These are phyloP conservation scores for Moelleriella libera DNA, from an alignment of 2,329 filamentous ascomycete genomes.

Conservation along the genomic window DNA sequence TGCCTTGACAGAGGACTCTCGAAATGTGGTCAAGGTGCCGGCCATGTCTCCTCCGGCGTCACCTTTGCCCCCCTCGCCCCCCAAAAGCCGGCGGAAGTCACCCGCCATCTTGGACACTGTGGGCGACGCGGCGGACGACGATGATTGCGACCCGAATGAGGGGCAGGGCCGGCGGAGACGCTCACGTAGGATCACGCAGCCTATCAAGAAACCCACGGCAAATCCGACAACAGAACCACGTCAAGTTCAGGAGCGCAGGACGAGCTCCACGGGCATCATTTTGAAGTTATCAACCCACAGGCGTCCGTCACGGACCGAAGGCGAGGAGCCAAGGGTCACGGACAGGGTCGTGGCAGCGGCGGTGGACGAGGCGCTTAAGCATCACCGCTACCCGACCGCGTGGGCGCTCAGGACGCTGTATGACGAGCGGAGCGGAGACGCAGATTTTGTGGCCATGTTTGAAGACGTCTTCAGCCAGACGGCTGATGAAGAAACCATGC, in stretches of 20 bases:
- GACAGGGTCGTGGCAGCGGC: constrained; percentile 41
- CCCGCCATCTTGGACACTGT: constrained; percentile 7
- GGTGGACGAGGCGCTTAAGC: constrained; percentile 42
- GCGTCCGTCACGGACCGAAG: constrained; percentile 8
- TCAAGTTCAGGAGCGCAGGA: constrained; percentile 1
- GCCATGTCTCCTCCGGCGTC: constrained; percentile 8
- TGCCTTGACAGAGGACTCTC: neutral
- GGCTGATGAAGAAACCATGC: constrained; percentile 35
- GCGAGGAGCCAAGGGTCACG: constrained; percentile 26
- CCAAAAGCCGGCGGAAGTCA: constrained; percentile 9
- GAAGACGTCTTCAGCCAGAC: constrained; percentile 43
- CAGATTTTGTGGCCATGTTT: constrained; percentile 39
- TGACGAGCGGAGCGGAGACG: constrained; percentile 38
- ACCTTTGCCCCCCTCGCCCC: constrained; percentile 11
- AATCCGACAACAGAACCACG: constrained; percentile 7
- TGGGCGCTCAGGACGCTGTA: constrained; percentile 47
- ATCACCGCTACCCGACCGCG: constrained; percentile 45
- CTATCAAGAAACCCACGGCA: constrained; percentile 10
- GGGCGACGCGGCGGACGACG: constrained; percentile 23
- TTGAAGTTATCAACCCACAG: constrained; percentile 7
- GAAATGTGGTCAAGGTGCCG: neutral
- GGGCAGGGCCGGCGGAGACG: constrained; percentile 17
- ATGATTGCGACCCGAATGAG: constrained; percentile 26
- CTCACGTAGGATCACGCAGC: constrained; percentile 16
- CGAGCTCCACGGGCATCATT: constrained; percentile 3